A percentile compares a stretch with the other conserved stretches of the same genome.
Evolutionary conservation across 2,329 filamentous ascomycete genomes (phyloP).

Genomic region (Talaromyces sp.): DNA sequence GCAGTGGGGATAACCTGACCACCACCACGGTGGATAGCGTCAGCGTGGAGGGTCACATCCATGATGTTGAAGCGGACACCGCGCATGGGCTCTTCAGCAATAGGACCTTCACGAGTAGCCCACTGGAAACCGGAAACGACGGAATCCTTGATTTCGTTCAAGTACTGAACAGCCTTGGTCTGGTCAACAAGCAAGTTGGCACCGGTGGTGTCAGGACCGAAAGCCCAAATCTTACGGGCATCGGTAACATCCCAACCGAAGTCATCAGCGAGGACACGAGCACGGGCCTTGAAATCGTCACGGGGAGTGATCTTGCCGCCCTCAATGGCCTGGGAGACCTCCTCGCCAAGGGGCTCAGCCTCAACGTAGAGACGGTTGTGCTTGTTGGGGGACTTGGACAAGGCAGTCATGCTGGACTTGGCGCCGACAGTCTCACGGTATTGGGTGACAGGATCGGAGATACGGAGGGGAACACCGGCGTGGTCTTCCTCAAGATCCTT

Average conservation of each 20-base stretch:
- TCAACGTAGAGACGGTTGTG: conserved; percentile 99
- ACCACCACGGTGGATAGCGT: conserved; percentile 99
- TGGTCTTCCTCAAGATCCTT: conserved; percentile 99
- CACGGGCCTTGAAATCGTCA: conserved; percentile 99
- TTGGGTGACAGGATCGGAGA: conserved; percentile 96
- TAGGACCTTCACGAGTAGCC: conserved; percentile 94
- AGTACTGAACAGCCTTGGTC: conserved; percentile 99
- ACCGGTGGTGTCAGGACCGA: conserved; percentile 95
- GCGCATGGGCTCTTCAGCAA: conserved; percentile 98
- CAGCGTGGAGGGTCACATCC: conserved; percentile 98
- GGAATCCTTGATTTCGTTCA: conserved; percentile 99
- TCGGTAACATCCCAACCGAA: conserved; percentile 99
- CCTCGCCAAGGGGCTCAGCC: conserved; percentile 87
- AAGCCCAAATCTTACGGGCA: conserved; percentile 99
- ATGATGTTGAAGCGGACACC: conserved; percentile 97
- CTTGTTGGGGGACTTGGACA: conserved; percentile 99
- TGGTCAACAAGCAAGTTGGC: conserved; percentile 99
- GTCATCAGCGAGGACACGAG: conserved; percentile 92
- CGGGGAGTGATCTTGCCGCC: conserved; percentile 84
- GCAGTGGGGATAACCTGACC: conserved; percentile 98
- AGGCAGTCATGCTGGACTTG: conserved; percentile 87
- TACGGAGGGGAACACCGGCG: conserved; percentile 93
- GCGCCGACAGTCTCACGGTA: conserved; percentile 93
- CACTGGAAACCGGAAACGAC: conserved; percentile 99
- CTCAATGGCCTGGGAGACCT: conserved; percentile 88